Percentiles rank a stretch among this genome's conserved stretches.
Evolutionary conservation across 2,329 filamentous ascomycete species (phyloP).

Genomic region (Gaeumannomyces sp.): DNA sequence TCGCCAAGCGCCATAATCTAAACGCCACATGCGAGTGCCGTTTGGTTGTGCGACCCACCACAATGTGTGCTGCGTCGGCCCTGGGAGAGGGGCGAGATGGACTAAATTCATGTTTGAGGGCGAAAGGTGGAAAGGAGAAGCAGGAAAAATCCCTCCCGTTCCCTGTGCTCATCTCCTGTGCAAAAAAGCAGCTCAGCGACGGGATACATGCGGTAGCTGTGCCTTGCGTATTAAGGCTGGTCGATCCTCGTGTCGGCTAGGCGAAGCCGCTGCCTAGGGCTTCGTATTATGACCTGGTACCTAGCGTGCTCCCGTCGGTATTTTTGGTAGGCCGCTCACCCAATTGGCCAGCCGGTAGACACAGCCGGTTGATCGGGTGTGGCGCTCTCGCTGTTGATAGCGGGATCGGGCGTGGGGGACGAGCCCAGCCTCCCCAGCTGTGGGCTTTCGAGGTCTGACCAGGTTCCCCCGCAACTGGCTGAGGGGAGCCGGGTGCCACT

Average conservation of each 20-base stretch:
- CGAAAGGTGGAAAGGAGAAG: background rate
- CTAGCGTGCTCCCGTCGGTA: no score
- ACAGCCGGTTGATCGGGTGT: background rate
- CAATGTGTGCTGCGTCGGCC: background rate
- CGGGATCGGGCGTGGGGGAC: background rate
- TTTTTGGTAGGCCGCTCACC: background rate
- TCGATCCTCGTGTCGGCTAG: background rate
- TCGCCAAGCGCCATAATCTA: background rate
- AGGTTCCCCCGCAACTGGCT: no score
- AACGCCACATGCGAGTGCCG: background rate
- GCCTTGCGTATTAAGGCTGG: background rate
- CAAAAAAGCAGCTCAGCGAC: no score
- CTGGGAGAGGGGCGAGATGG: background rate
- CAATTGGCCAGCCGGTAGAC: background rate
- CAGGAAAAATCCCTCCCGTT: background rate
- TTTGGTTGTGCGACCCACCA: background rate
- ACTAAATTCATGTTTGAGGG: background rate
- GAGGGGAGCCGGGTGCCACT: no score
- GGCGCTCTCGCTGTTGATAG: background rate
- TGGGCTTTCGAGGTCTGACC: background rate
- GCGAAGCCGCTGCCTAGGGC: background rate
- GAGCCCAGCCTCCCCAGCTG: background rate
- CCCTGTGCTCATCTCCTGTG: no score
- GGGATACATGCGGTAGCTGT: background rate
- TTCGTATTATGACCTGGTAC: background rate